Evolutionary conservation across 1,284 basidiomycete species (phyloP), one percentile per base, ranked within the genome.

Genomic region (Tetrapyrgos nigripes): DNA sequence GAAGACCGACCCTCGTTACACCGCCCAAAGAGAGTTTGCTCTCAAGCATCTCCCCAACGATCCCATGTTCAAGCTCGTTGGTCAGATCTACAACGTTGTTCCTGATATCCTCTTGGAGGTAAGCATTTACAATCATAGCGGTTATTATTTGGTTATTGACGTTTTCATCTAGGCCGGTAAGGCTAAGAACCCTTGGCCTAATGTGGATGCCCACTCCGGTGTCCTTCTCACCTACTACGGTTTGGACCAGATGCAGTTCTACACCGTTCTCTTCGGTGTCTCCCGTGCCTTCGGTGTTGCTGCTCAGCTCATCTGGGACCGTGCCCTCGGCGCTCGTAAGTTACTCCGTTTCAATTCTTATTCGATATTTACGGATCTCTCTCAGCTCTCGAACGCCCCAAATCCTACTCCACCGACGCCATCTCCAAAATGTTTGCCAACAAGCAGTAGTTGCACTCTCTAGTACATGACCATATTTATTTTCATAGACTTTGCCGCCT

Each of bases 1-100:
- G 75, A 97, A 97, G 86, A 96, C 95, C 46, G 97, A 99, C 82
- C 97, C 97, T 59, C 94, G 97, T 62, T 98, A 98, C 84, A 91
- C 88, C 62, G 97, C 97, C 57, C 94, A 97, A 73, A 91, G 94
- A 69, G 93, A 96, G 77, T 97, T 97, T 67, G 96, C 94, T 29
- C 80, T 94, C 70, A 93, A 94, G 80, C 93, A 96, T 77, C 79
- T 97, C 53, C 91, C 93, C 31, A 76, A 92, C 31, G 91, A 97
- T 81, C 89, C 93, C 52, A 75, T 96, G 72, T 97, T 97, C 87
- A 94, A 92, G 82, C 88, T 97, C 65, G 95, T 97, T 59, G 92
- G 87, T 61, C 92, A 97, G 77, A 89, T 97, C 67, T 97, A 94
- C 83, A 87, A 96, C 76, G 85, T 97, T 69, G 96, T 97, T 40